Base-by-base conservation (phyloP, 2,329 filamentous ascomycete genomes). In the Penicillium sclerotigenum region DNA sequence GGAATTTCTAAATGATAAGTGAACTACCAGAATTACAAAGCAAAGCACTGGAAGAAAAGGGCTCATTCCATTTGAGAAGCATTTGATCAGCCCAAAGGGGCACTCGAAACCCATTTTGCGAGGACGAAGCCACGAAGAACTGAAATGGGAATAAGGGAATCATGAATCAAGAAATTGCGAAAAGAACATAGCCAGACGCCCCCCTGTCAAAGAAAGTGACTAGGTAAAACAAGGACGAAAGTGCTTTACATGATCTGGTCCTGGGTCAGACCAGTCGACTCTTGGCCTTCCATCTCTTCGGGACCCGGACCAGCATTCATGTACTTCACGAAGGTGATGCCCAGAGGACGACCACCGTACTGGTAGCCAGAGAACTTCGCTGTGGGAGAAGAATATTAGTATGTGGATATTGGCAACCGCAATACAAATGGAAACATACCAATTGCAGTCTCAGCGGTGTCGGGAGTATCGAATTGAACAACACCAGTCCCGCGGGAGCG, bases 361-460 rank as follows among this genome's bases (percentile, higher is more conserved):
- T 96, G 90, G 73, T 99, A 99, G 54, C 91, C 91, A 65, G 94
- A 93, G 79, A 99, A 99, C 75, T 99, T 99, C 69, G 90, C 85
- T 85, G 64, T 42, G 48, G 11, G 29, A 24, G 8, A 43, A 11
- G 37, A 42, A 8, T 24, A 24, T 60, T 42, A 66, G 62, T 72
- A 75, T 26, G 2, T 10, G 66, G 53, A 50, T 50, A 43, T 40
- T 9, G 18, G 18, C 40, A 42, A 18, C 3, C 28, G 36, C 9
- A 40, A 47, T 43, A 42, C 2, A 37, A 31, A 28, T 26, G 7
- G 18, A 49, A 72, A 72, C 81, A 70, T 77, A 85, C 83, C 76
- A 68, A 99, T 97, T 43, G 93, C 88, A 22, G 91, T 97, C 67
- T 96, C 91, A 1, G 94, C 91, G 60, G 91, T 95, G 9, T 92